A percentile compares a stretch with the other conserved stretches of the same genome.
phyloP scores from a whole-genome alignment of 768 basidiomycete genomes.

The Termitomyces sp. region DNA sequence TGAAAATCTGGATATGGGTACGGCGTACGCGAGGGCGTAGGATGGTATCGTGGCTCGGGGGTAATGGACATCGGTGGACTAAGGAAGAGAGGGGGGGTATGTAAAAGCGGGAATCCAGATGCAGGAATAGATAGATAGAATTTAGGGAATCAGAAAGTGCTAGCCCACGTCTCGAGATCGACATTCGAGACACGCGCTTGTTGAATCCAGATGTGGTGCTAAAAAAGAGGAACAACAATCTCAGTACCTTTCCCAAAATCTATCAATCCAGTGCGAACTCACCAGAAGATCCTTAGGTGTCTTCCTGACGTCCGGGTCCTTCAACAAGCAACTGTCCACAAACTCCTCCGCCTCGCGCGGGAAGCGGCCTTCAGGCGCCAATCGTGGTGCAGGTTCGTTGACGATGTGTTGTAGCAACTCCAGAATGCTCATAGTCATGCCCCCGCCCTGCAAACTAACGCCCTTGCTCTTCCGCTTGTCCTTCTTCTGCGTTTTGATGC shows the following conservation, averaged over 20 bases:
- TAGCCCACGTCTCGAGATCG: slow-evolving; percentile 81
- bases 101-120: neutral
- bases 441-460: slow-evolving; percentile 90
- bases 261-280: slow-evolving; percentile 25
- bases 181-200: slow-evolving; percentile 56
- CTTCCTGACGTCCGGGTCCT: slow-evolving; percentile 81
- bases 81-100: neutral
- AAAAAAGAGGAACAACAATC: neutral
- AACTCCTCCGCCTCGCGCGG: slow-evolving; percentile 78
- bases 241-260: slow-evolving; percentile 1
- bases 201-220: slow-evolving; percentile 80
- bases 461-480: slow-evolving; percentile 89
- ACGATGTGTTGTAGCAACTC: slow-evolving; percentile 98
- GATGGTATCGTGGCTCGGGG: slow-evolving; percentile 1
- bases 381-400: slow-evolving; percentile 91
- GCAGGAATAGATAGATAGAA: neutral
- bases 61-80: neutral
- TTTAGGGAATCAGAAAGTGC: slow-evolving; percentile 49
- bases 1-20: neutral
- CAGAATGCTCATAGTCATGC: slow-evolving; percentile 97
- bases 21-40: neutral
- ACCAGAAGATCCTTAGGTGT: slow-evolving; percentile 89
- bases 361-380: slow-evolving; percentile 71
- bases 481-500: slow-evolving; percentile 55
- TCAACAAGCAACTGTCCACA: slow-evolving; percentile 85